These are phyloP conservation scores for Effrenium voratum DNA, from an alignment of 73 alveolate species.

Conservation along the genomic window DNA sequence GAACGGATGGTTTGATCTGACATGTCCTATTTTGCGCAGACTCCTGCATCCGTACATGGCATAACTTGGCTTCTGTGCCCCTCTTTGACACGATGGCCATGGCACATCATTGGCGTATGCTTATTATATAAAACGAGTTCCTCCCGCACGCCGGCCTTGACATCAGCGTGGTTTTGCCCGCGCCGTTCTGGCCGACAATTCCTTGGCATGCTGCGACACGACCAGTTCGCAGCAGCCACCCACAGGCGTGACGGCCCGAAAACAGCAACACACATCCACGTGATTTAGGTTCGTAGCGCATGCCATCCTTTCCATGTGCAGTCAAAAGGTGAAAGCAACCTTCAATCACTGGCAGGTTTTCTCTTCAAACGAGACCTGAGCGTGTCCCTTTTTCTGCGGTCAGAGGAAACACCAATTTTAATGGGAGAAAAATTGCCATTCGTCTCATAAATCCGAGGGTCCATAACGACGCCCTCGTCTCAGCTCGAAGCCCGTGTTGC, in stretches of 20 bases:
- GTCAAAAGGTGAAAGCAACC: too few species aligned
- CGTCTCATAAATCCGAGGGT: background rate
- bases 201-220: background rate
- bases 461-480: constrained; percentile 95
- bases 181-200: constrained; percentile 95
- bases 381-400: too few species aligned
- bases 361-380: too few species aligned
- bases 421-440: too few species aligned
- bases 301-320: too few species aligned
- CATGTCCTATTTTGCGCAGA: constrained; percentile 41
- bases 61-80: constrained; percentile 25
- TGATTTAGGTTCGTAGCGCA: too few species aligned
- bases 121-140: background rate
- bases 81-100: background rate
- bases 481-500: constrained; percentile 93
- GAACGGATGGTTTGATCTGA: constrained; percentile 27
- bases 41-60: constrained; percentile 91
- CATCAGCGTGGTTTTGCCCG: constrained; percentile 95
- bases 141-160: background rate
- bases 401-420: too few species aligned
- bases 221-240: too few species aligned
- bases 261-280: too few species aligned
- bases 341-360: too few species aligned
- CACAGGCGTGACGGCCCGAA: too few species aligned
- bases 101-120: constrained; percentile 43